Evolutionary conservation across 2,329 filamentous ascomycete species (phyloP).

Genomic region (Beauveria bassiana): DNA sequence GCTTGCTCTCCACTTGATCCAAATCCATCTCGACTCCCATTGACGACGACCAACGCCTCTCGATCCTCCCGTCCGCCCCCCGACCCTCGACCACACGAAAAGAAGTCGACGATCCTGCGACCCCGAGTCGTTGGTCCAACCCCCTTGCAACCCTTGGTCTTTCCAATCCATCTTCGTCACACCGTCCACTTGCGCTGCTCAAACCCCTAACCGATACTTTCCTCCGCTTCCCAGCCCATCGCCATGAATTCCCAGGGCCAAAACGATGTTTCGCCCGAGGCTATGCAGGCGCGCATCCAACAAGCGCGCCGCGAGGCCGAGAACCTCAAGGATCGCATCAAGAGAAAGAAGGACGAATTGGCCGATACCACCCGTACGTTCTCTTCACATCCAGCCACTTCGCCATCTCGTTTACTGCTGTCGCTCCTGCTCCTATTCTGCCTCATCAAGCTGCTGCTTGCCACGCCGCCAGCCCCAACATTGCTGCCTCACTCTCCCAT

Average conservation of each 20-base stretch:
- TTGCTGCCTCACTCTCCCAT: neutral
- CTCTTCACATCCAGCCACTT: constrained; percentile 11
- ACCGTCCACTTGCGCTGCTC: neutral
- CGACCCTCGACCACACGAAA: constrained; percentile 16
- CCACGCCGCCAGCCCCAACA: neutral
- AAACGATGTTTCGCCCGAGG: constrained; percentile 60
- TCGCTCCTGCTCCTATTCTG: constrained; percentile 12
- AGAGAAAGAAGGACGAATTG: constrained; percentile 99
- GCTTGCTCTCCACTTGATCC: neutral
- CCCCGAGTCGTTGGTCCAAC: constrained; percentile 9
- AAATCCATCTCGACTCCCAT: constrained; percentile 1
- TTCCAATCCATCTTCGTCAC: neutral
- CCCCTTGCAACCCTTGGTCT: constrained; percentile 12
- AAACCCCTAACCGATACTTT: neutral
- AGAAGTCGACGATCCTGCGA: neutral
- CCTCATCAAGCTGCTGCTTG: neutral
- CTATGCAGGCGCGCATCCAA: constrained; percentile 89
- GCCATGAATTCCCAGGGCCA: constrained; percentile 51
- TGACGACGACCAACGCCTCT: constrained; percentile 11
- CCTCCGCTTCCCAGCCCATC: constrained; percentile 14
- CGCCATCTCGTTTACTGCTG: constrained; percentile 6
- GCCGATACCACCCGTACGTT: constrained; percentile 93
- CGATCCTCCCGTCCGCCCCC: neutral
- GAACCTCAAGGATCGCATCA: constrained; percentile 96
- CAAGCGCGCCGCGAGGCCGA: constrained; percentile 95